A percentile compares a stretch with the other conserved stretches of the same genome.
phyloP scores from a whole-genome alignment of 805 yeast genomes.

The Hermanozyma aechmeae region DNA sequence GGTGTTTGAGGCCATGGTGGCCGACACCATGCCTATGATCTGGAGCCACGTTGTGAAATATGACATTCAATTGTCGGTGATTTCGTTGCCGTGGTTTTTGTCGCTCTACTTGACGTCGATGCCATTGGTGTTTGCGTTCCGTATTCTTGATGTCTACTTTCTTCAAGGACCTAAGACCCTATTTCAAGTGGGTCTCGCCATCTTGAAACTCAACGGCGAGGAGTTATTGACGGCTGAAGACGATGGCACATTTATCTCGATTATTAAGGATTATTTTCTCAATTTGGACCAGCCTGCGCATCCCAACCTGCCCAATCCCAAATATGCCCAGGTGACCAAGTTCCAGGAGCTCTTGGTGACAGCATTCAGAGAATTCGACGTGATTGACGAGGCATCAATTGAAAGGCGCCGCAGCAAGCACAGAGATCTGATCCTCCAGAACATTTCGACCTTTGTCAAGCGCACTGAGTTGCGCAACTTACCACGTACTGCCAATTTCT shows the following conservation, averaged over 20 bases:
- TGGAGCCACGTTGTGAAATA: conserved; percentile 71
- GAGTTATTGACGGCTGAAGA: conserved; percentile 70
- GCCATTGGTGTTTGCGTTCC: conserved; percentile 89
- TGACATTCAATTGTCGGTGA: conserved; percentile 89
- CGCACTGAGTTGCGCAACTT: conserved; percentile 84
- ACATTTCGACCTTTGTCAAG: conserved; percentile 85
- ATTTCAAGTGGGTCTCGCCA: conserved; percentile 89
- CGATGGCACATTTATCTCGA: conserved; percentile 84
- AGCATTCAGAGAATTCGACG: conserved; percentile 84
- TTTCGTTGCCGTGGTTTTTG: conserved; percentile 93
- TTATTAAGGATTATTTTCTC: conserved; percentile 74
- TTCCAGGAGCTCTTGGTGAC: conserved; percentile 88
- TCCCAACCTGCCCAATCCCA: conserved; percentile 58
- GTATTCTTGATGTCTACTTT: conserved; percentile 85
- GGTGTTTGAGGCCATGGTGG: conserved; percentile 85
- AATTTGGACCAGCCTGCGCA: conserved; percentile 72
- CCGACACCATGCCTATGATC: conserved; percentile 78
- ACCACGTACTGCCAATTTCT: conserved; percentile 60
- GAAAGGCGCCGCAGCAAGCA: conserved; percentile 59
- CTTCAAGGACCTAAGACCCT: conserved; percentile 82
- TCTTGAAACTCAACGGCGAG: conserved; percentile 84
- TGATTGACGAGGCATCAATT: conserved; percentile 67
- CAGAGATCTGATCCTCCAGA: conserved; percentile 70
- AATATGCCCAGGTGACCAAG: conserved; percentile 59
- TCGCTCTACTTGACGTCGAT: conserved; percentile 83